A percentile compares a stretch with the other conserved stretches of the same genome.
phyloP scores from a whole-genome alignment of 345 rosid genomes.

The Gynandropsis gynandra region DNA sequence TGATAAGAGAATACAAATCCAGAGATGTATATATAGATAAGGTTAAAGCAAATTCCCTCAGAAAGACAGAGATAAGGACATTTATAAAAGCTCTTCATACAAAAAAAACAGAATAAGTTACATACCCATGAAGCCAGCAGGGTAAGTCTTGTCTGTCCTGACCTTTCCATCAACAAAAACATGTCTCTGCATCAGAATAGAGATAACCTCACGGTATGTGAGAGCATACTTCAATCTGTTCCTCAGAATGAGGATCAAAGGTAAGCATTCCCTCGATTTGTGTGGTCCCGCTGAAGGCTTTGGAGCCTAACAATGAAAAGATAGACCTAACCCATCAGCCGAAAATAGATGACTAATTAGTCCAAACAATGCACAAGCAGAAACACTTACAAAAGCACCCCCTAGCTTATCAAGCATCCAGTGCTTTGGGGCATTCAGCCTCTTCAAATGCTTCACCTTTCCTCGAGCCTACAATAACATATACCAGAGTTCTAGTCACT shows the following conservation, averaged over 20 bases:
- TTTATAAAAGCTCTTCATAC: too few relatives aligned
- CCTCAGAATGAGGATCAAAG: conserved; percentile 43
- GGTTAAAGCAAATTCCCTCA: not conserved
- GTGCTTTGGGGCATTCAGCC: conserved; percentile 67
- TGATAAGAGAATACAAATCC: too few relatives aligned
- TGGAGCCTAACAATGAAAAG: conserved; percentile 42
- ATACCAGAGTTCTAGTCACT: too few relatives aligned
- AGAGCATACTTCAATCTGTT: conserved; percentile 53
- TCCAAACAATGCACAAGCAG: not conserved
- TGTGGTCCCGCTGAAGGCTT: conserved; percentile 72
- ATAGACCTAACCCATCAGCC: too few relatives aligned
- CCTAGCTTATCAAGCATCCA: conserved; percentile 71
- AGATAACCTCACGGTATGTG: conserved; percentile 42
- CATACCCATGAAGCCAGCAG: conserved; percentile 74
- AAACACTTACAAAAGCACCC: conserved; percentile 47
- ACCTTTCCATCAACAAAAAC: conserved; percentile 57
- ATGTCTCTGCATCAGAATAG: conserved; percentile 60
- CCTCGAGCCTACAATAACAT: conserved; percentile 49
- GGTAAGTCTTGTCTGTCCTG: conserved; percentile 62
- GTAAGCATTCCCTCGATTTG: conserved; percentile 60
- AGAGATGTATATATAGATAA: conserved; percentile 48
- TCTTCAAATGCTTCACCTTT: conserved; percentile 65
- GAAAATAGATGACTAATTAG: conserved; percentile 2
- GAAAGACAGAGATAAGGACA: too few relatives aligned
- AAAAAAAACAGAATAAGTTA: too few relatives aligned